Conservation (phyloP, 1,139 yeast genomes). For the Nakaseomyces uthaithaninus region DNA sequence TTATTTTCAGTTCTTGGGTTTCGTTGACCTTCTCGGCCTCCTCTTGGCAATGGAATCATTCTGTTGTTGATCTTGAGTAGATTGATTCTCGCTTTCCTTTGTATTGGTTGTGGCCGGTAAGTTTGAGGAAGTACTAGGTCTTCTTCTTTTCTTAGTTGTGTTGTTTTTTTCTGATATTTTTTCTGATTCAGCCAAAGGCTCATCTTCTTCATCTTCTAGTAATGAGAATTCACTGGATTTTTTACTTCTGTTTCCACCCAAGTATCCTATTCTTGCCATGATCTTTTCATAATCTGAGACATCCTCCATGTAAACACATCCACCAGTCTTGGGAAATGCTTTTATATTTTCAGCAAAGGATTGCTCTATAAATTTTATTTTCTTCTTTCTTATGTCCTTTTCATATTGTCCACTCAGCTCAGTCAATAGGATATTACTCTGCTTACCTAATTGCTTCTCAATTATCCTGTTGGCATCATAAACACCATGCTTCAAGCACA, state of each 20-base stretch:
- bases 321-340: conserved; percentile 15
- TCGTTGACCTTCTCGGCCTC: too few species aligned
- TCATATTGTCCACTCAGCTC: conserved; percentile 1
- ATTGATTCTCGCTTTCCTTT: too few species aligned
- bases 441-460: conserved; percentile 8
- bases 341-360: conserved; percentile 22
- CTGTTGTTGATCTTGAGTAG: too few species aligned
- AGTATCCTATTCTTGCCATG: background rate
- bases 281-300: conserved; percentile 6
- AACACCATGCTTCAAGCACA: conserved; percentile 22
- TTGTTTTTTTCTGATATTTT: background rate
- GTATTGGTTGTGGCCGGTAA: too few species aligned
- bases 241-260: conserved; percentile 1
- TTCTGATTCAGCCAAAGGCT: background rate
- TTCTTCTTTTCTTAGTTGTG: too few species aligned
- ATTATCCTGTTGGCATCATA: conserved; percentile 16
- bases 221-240: background rate
- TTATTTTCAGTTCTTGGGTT: too few species aligned
- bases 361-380: conserved; percentile 16
- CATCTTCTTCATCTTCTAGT: background rate
- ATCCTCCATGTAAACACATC: conserved; percentile 24
- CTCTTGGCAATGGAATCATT: too few species aligned
- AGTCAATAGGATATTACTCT: background rate
- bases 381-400: conserved; percentile 12
- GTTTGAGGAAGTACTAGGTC: too few species aligned